These are phyloP conservation scores for Eucalyptus fibrosa DNA, from an alignment of 345 rosid genomes.

Conservation along the genomic window DNA sequence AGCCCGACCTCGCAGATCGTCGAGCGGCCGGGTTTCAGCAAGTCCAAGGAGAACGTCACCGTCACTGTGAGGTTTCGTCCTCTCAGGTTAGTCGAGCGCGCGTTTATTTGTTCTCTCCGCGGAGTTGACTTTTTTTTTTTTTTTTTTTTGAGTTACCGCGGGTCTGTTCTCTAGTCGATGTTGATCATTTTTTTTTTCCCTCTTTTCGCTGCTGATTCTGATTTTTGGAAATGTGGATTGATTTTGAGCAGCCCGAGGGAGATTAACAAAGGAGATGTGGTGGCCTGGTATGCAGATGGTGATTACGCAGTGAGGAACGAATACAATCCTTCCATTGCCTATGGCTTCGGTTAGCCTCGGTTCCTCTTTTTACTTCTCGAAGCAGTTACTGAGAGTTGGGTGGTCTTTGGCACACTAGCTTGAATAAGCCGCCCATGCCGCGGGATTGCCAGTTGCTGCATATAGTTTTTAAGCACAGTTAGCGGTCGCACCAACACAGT, in stretches of 20 bases:
- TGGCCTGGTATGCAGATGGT: constrained; percentile 99
- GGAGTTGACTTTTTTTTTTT: not conserved
- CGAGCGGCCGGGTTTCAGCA: not conserved
- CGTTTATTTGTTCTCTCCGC: not conserved
- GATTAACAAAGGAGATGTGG: constrained; percentile 95
- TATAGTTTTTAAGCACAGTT: not conserved
- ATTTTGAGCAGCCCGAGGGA: constrained; percentile 67
- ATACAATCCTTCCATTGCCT: constrained; percentile 75
- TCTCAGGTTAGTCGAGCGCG: constrained; percentile 46
- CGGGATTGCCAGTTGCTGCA: not conserved
- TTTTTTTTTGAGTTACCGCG: not conserved
- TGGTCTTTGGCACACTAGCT: not conserved
- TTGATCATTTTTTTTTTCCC: not conserved
- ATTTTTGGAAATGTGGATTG: not conserved
- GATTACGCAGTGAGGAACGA: constrained; percentile 84
- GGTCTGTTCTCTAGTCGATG: not conserved
- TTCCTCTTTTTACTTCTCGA: not conserved
- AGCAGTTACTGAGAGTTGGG: not conserved
- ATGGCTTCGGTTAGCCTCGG: constrained; percentile 73
- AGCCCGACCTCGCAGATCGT: not conserved
- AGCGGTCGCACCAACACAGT: not conserved
- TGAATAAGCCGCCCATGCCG: not conserved
- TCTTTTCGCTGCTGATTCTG: constrained; percentile 1
- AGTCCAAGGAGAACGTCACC: constrained; percentile 69
- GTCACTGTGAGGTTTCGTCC: constrained; percentile 98